A percentile compares a stretch with the other conserved stretches of the same genome.
Conservation (phyloP, 2,329 filamentous ascomycete genomes). For the Emericellopsis atlantica region DNA sequence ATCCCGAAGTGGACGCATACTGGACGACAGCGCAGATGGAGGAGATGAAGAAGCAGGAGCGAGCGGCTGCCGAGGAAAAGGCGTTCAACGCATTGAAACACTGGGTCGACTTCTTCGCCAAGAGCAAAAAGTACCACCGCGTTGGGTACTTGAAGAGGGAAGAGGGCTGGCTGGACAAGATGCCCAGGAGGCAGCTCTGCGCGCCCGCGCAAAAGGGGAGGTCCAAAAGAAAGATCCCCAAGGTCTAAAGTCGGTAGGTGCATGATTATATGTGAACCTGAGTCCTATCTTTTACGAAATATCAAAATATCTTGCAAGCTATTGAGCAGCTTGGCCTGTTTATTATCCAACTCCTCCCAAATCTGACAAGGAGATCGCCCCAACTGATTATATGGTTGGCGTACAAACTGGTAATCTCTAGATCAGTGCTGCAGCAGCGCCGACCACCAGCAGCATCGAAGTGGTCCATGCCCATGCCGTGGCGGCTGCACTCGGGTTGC, state of each 20-base stretch:
- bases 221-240: conserved; percentile 29
- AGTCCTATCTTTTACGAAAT: too few relatives aligned
- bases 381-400: too few relatives aligned
- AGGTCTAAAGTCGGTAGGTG: background rate
- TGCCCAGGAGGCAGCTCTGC: conserved; percentile 55
- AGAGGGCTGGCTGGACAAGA: conserved; percentile 47
- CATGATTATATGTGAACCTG: too few relatives aligned
- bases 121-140: conserved; percentile 67
- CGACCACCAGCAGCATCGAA: conserved; percentile 28
- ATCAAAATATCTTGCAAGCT: too few relatives aligned
- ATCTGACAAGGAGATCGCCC: too few relatives aligned
- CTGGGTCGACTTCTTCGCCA: conserved; percentile 76
- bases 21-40: conserved; percentile 42
- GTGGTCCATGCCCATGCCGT: conserved; percentile 23
- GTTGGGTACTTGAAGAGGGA: conserved; percentile 63
- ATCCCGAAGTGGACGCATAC: conserved; percentile 46
- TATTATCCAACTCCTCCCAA: too few relatives aligned
- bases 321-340: too few relatives aligned
- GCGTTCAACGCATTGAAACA: conserved; percentile 58
- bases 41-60: conserved; percentile 47
- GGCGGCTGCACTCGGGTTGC: conserved; percentile 5
- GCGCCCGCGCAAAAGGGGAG: conserved; percentile 50
- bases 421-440: conserved; percentile 28
- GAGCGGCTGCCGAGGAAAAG: conserved; percentile 47
- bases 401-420: conserved; percentile 4